Percentiles rank a stretch among this genome's conserved stretches.
Conservation (phyloP, 371 early-diverging fungal genomes). For the Mortierella sp. region DNA sequence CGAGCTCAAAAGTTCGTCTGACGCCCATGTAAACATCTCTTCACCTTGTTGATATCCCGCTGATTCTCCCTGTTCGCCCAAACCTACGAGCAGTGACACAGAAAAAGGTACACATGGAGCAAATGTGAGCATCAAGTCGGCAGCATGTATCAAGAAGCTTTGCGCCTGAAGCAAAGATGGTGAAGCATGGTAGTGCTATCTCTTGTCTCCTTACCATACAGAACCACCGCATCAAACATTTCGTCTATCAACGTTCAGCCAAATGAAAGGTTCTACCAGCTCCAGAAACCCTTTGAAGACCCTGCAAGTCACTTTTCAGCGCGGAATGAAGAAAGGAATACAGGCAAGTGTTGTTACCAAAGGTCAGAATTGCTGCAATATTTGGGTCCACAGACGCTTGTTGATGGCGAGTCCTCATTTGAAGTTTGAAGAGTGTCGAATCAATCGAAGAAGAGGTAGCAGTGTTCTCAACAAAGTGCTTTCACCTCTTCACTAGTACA, state of each 20-base stretch:
- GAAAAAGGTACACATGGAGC: not conserved
- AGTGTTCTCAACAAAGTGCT: not conserved
- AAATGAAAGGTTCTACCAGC: too few relatives aligned
- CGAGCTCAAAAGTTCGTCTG: not conserved
- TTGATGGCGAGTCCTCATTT: too few relatives aligned
- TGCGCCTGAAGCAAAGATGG: not conserved
- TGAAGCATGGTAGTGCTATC: not conserved
- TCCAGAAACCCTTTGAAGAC: too few relatives aligned
- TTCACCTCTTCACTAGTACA: not conserved
- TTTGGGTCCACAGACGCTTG: too few relatives aligned
- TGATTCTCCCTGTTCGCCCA: not conserved
- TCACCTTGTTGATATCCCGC: not conserved
- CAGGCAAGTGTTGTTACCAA: not conserved
- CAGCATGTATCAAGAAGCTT: too few relatives aligned
- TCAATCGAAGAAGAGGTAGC: not conserved
- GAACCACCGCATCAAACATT: not conserved
- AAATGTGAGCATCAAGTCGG: too few relatives aligned
- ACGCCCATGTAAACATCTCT: not conserved
- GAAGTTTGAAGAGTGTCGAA: too few relatives aligned
- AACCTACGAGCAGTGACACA: not conserved
- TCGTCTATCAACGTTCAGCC: not conserved
- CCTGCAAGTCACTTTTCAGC: too few relatives aligned
- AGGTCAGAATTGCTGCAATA: too few relatives aligned
- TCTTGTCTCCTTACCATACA: not conserved
- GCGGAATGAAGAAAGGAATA: not conserved